Evolutionary conservation across 305 asterid genomes (phyloP), one percentile per base, ranked within the genome.

Genomic region (Stenogyne calaminthoides): DNA sequence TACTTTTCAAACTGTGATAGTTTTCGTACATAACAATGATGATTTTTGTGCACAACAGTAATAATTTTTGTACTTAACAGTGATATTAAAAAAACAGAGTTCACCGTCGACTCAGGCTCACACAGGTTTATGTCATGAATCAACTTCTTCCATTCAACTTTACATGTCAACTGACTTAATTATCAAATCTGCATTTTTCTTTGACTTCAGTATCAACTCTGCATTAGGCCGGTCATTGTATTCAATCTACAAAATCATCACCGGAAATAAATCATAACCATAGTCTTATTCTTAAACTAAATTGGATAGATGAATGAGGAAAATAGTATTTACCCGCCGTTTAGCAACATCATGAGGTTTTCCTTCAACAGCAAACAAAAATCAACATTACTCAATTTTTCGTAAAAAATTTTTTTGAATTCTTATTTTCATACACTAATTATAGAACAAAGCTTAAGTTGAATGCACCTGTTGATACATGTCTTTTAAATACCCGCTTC

Each of bases 191-290:
- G 99, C 96, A 7, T 84, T 87, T 47, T 80, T 83, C 89, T 87
- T 92, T 39, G 96, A 85, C 70, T 85, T 88, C 80, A 87, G 77
- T 73, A 95, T 87, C 73, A 90, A 87, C 84, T 90, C 97, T 0
- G 99, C 99, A 60, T 95, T 95, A 32, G 98, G 98, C 67, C 91
- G 87, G 81, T 95, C 98, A 32, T 92, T 95, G 76, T 90, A 88
- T 62, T 89, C 91, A 54, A 95, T 80, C 98, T 95, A 92, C 83
- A 81, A 37, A 68, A 61, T 60, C 69, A 22, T 12, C 54, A 76
- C 69, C 7, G 55, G 73, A 37, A 68, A 52, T 60, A 72, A 22
- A 46, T 12, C 58, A 76, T 25, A 25, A 25, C 2, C 29, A 25
- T 25, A 25, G 3, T 25, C 29, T 29, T 58, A 58, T 40, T 36